A percentile compares a stretch with the other conserved stretches of the same genome.
phyloP scores from a whole-genome alignment of 768 basidiomycete species.

The Macrolepiota albuminosa region DNA sequence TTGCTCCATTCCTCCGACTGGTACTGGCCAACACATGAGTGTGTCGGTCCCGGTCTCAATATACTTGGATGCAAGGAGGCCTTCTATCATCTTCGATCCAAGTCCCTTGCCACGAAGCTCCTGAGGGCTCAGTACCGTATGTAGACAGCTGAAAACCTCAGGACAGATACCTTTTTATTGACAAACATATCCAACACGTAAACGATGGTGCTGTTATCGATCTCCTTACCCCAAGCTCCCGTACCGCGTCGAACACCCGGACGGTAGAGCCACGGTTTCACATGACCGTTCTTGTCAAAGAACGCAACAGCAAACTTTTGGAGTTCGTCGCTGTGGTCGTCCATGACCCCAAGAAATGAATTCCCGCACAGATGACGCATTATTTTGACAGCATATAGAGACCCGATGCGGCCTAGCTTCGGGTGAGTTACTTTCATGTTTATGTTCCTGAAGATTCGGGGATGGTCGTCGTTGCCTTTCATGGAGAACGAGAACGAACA shows the following conservation, averaged over 20 bases:
- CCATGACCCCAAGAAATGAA: slow-evolving; percentile 21
- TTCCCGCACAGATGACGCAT: slow-evolving; percentile 3
- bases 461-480: slow-evolving; percentile 5
- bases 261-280: slow-evolving; percentile 21
- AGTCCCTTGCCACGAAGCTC: slow-evolving; percentile 15
- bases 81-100: slow-evolving; percentile 17
- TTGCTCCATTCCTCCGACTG: background rate
- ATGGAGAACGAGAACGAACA: slow-evolving; percentile 1
- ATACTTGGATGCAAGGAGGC: slow-evolving; percentile 16
- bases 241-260: slow-evolving; percentile 26
- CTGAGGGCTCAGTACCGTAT: background rate
- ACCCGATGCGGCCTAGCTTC: slow-evolving; percentile 7
- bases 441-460: slow-evolving; percentile 4
- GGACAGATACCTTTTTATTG: background rate
- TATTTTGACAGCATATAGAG: slow-evolving; percentile 10
- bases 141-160: background rate
- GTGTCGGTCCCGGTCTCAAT: slow-evolving; percentile 12
- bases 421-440: slow-evolving; percentile 7
- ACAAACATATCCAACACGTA: slow-evolving; percentile 24
- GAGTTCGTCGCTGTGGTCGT: slow-evolving; percentile 27
- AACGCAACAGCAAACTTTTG: slow-evolving; percentile 22
- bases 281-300: slow-evolving; percentile 24
- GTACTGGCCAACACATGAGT: slow-evolving; percentile 23
- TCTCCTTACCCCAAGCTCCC: slow-evolving; percentile 26
- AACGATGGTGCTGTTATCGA: slow-evolving; percentile 22